Conservation (phyloP, 2,329 filamentous ascomycete species). For the Sclerotinia sclerotiorum region DNA sequence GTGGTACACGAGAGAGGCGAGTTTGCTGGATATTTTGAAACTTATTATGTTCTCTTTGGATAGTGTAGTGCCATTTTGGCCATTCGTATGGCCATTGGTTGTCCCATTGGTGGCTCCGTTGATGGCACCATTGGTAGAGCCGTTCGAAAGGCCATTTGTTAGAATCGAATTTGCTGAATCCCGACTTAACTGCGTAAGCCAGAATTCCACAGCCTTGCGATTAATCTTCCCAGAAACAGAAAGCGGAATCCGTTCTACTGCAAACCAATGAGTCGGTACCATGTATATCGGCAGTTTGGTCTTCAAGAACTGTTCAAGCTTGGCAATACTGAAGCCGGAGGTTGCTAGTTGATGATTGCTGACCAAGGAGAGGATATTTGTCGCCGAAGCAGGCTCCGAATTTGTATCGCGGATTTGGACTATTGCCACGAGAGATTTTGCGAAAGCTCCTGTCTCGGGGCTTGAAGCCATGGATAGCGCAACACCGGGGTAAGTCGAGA, state of each 20-base stretch:
- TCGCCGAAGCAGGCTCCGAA: not conserved
- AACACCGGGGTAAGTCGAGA: constrained; percentile 16
- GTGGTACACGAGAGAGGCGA: constrained; percentile 2
- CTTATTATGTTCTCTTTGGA: constrained; percentile 5
- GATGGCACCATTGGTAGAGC: not conserved
- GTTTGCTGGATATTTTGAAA: constrained; percentile 18
- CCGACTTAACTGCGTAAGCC: constrained; percentile 19
- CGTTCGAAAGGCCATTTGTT: not conserved
- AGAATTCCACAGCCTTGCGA: constrained; percentile 24
- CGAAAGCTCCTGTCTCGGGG: constrained; percentile 14
- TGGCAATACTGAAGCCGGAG: constrained; percentile 7
- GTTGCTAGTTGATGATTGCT: not conserved
- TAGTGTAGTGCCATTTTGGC: not conserved
- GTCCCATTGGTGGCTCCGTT: not conserved
- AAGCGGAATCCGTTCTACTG: constrained; percentile 25
- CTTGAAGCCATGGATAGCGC: constrained; percentile 18
- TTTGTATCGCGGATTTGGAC: not conserved
- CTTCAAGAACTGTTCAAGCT: constrained; percentile 11
- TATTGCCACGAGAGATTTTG: constrained; percentile 18
- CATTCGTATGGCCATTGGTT: not conserved
- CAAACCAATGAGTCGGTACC: constrained; percentile 29
- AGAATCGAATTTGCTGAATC: not conserved
- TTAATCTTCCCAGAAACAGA: constrained; percentile 30
- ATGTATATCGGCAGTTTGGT: constrained; percentile 28
- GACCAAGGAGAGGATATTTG: constrained; percentile 1